These are phyloP conservation scores for Mediolabrus comicus DNA, from an alignment of 108 stramenopile species.

Conservation along the genomic window DNA sequence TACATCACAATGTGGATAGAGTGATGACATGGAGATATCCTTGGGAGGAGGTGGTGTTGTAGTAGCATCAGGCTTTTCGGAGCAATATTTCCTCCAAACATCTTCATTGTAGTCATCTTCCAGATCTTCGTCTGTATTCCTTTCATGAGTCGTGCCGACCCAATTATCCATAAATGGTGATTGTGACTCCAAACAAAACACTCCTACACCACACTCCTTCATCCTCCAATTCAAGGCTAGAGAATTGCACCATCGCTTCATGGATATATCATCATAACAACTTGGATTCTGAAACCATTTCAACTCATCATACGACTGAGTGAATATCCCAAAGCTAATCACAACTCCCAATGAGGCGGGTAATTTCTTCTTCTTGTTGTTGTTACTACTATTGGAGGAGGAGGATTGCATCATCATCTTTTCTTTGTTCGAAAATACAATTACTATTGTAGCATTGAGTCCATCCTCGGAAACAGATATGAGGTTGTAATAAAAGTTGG, in stretches of 20 bases:
- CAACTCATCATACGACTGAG: conserved; percentile 56
- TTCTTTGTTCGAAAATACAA: conserved; percentile 53
- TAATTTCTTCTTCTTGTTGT: conserved; percentile 6
- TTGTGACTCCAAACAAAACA: conserved; percentile 43
- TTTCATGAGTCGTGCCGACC: conserved; percentile 44
- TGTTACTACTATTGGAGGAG: not conserved
- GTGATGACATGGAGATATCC: conserved; percentile 54
- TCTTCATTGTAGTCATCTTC: conserved; percentile 48
- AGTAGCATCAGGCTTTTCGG: not conserved
- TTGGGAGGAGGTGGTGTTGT: conserved; percentile 37
- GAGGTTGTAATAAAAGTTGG: conserved; percentile 64
- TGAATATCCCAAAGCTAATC: conserved; percentile 49
- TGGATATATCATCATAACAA: conserved; percentile 5
- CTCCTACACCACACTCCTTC: conserved; percentile 49
- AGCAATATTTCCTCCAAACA: conserved; percentile 49
- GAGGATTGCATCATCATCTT: conserved; percentile 18
- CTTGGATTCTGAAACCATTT: conserved; percentile 58
- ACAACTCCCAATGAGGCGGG: conserved; percentile 62
- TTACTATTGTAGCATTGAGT: conserved; percentile 45
- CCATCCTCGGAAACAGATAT: conserved; percentile 44
- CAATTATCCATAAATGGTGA: conserved; percentile 38
- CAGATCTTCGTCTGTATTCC: conserved; percentile 56
- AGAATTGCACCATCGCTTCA: conserved; percentile 56
- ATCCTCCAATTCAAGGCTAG: conserved; percentile 66
- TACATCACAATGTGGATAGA: conserved; percentile 62